Evolutionary conservation across 352 stramenopile species (phyloP), one percentile per base, ranked within the genome.

Genomic region (Phytophthora pisi): DNA sequence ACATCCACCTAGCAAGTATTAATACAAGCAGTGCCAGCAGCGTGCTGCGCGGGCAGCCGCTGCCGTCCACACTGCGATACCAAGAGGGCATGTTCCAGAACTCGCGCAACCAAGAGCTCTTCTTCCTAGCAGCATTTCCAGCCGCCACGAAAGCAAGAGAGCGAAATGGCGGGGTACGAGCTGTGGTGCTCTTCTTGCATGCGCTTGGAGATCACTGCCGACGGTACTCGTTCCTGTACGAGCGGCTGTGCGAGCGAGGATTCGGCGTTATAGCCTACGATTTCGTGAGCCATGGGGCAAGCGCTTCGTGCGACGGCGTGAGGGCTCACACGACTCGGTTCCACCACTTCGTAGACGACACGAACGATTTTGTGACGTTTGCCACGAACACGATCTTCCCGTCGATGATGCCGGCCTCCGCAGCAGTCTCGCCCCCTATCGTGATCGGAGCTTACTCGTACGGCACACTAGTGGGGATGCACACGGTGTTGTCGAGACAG

Each of bases 231-330:
- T 49, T 66, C 50, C 34, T 81, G 0, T 80, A 70, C 45, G 68
- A 68, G 51, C 65, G 66, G 5, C 53, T 83, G 13, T 69, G 65
- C 31, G 43, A 63, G 10, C 13, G n/a, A 9, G 66, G 70, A 50
- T 78, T 79, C n/a, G 75, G 61, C 20, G 72, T 79, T 5, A n/a
- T 75, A 31, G 71, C 75, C 40, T 80, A 79, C 58, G 72, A 83
- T 49, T 51, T 74, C 24, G 30, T 78, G 5, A 60, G 57, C 53
- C 75, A 83, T 60, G 75, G 75, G 23, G 26, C 62, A 31, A 83
- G 75, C 45, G 73, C 75, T 47, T 46, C 42, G 4, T 56, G 62
- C 38, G 55, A 66, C 28, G 38, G 40, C 15, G 47, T 71, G 51
- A 66, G 70, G 28, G 68, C 64, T 16, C 68, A 79, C 60, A 59